phyloP scores from a whole-genome alignment of 1,139 yeast genomes.

The Protomyces lactucae-debilis region DNA sequence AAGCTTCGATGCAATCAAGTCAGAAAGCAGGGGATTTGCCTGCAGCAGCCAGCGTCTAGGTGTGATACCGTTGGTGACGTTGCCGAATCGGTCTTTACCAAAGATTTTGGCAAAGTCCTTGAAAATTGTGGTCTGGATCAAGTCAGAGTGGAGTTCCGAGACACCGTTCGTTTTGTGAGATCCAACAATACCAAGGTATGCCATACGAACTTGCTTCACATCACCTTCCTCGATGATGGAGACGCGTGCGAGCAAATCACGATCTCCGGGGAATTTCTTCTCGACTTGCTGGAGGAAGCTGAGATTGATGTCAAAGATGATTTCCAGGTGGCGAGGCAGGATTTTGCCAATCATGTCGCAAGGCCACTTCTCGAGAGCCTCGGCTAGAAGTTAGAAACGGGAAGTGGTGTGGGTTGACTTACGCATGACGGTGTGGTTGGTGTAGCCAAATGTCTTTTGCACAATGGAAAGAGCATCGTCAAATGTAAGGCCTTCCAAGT shows the following conservation, averaged over 20 bases:
- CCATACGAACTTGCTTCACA: constrained; percentile 87
- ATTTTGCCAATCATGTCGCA: constrained; percentile 69
- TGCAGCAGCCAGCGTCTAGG: constrained; percentile 96
- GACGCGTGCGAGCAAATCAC: constrained; percentile 62
- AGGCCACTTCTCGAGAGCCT: constrained; percentile 92
- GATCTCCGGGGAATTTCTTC: constrained; percentile 61
- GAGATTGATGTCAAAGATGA: constrained; percentile 80
- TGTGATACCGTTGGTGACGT: constrained; percentile 92
- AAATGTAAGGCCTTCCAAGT: constrained; percentile 76
- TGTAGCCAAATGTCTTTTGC: constrained; percentile 76
- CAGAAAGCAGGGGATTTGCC: constrained; percentile 78
- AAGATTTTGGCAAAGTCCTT: constrained; percentile 80
- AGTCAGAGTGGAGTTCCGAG: constrained; percentile 89
- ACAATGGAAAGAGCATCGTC: constrained; percentile 82
- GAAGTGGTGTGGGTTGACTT: neutral
- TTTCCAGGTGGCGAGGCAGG: constrained; percentile 87
- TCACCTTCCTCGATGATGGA: constrained; percentile 78
- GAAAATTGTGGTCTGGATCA: constrained; percentile 82
- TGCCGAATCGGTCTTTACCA: constrained; percentile 78
- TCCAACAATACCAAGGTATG: constrained; percentile 82
- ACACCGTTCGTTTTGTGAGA: constrained; percentile 94
- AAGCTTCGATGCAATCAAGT: constrained; percentile 64
- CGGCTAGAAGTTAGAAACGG: constrained; percentile 41
- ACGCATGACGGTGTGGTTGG: constrained; percentile 80
- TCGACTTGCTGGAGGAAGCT: constrained; percentile 73